Evolutionary conservation across 2,329 filamentous ascomycete genomes (phyloP).

Genomic region (Calonectria fujianensis): DNA sequence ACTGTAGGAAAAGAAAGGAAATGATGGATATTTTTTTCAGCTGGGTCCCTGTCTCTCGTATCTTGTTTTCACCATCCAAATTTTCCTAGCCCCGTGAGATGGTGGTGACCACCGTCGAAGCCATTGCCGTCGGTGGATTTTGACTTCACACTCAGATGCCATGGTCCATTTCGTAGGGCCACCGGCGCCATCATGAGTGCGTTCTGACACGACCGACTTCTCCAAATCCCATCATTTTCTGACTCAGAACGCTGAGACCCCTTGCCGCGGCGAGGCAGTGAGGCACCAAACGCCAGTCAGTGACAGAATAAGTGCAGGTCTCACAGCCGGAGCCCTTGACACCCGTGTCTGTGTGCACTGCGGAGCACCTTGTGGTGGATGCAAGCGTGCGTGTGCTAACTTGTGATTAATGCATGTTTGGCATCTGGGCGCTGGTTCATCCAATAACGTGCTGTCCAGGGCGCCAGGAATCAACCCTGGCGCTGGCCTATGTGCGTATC

Average conservation of each 20-base stretch:
- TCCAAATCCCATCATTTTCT: slow-evolving; percentile 8
- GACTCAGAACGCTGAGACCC: slow-evolving; percentile 1
- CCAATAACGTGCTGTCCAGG: slow-evolving; percentile 21
- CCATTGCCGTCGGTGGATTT: slow-evolving; percentile 37
- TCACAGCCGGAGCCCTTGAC: neutral
- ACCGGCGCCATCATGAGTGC: neutral
- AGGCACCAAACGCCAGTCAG: slow-evolving; percentile 2
- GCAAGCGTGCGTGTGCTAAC: slow-evolving; percentile 15
- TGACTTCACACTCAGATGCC: slow-evolving; percentile 28
- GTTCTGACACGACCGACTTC: slow-evolving; percentile 6
- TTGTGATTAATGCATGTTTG: slow-evolving; percentile 31
- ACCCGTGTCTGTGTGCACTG: neutral
- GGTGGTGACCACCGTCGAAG: slow-evolving; percentile 19
- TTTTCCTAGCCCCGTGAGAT: slow-evolving; percentile 3
- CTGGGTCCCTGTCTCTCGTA: slow-evolving; percentile 27
- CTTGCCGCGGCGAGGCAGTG: neutral
- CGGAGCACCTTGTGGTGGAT: slow-evolving; percentile 5
- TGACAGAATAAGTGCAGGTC: slow-evolving; percentile 1
- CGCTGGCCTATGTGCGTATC: neutral
- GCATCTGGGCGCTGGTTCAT: slow-evolving; percentile 10
- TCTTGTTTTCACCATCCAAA: slow-evolving; percentile 23
- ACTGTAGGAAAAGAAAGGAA: slow-evolving; percentile 40
- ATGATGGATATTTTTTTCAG: slow-evolving; percentile 43
- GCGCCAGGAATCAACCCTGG: neutral
- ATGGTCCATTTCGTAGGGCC: neutral